Percentiles rank a stretch among this genome's conserved stretches.
These are phyloP conservation scores for Suillus lakei DNA, from an alignment of 768 basidiomycete genomes.

Conservation along the genomic window DNA sequence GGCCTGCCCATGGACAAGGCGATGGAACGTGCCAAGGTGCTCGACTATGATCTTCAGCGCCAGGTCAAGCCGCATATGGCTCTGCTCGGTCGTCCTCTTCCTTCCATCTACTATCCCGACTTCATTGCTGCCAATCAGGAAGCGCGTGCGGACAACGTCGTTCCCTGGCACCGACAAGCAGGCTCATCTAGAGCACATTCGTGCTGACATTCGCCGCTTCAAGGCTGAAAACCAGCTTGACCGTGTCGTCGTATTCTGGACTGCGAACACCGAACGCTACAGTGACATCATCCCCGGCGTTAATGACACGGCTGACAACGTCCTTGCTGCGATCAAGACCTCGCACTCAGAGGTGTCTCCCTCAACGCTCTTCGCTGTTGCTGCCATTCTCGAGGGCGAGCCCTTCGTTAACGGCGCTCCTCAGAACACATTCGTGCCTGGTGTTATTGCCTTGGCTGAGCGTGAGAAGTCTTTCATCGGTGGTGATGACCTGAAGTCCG, in stretches of 20 bases:
- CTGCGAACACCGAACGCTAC: slow-evolving; percentile 98
- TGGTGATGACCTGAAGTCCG: slow-evolving; percentile 97
- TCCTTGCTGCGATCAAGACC: slow-evolving; percentile 78
- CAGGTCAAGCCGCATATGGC: slow-evolving; percentile 91
- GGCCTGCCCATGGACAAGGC: slow-evolving; percentile 83
- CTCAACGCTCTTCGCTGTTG: slow-evolving; percentile 94
- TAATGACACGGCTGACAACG: slow-evolving; percentile 91
- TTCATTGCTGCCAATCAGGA: slow-evolving; percentile 99
- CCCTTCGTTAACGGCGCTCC: slow-evolving; percentile 98
- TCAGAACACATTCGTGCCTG: slow-evolving; percentile 99
- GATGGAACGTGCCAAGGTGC: slow-evolving; percentile 91
- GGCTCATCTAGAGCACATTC: slow-evolving; percentile 88
- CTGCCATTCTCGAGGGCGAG: slow-evolving; percentile 91
- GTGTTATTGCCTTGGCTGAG: slow-evolving; percentile 92
- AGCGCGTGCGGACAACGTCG: slow-evolving; percentile 91
- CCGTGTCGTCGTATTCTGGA: slow-evolving; percentile 95
- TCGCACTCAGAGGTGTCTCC: slow-evolving; percentile 97
- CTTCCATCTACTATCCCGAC: slow-evolving; percentile 96
- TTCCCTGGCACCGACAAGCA: slow-evolving; percentile 88
- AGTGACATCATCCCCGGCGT: slow-evolving; percentile 92
- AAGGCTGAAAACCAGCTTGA: slow-evolving; percentile 84
- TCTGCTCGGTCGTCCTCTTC: slow-evolving; percentile 79
- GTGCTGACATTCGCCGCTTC: slow-evolving; percentile 93
- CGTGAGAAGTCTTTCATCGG: slow-evolving; percentile 90
- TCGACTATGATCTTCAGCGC: slow-evolving; percentile 96